Base-by-base conservation (phyloP, 306 rosid species). In the Quercus mongolica region DNA sequence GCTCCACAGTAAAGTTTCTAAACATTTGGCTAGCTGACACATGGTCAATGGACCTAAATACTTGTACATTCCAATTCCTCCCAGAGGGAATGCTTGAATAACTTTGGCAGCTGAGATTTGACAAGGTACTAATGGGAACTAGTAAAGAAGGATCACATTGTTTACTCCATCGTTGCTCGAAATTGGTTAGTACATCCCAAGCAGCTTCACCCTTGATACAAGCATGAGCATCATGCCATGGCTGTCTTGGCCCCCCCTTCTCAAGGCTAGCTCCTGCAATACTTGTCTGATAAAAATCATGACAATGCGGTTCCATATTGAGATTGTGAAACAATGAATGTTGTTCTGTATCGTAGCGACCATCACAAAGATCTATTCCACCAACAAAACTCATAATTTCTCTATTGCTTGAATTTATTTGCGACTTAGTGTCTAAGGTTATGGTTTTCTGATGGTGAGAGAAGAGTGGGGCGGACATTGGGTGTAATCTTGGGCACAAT, bases 211-310 rank as follows among this genome's bases (percentile, higher is more conserved):
- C 99, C 0, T 81, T 87, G 35, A 95, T 80, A 80, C 99, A 86
- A 75, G 99, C 96, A 83, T 95, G 99, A 57, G 90, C 92, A 88
- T 95, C 99, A 74, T 95, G 98, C 99, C 99, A 95, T 33, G 98
- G 98, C 78, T 87, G 85, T 79, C 99, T 90, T 49, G 99, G 99
- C 84, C 99, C 99, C 30, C 99, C 99, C 84, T 81, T 87, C 13
- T 86, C 83, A 61, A 89, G 79, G 85, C 90, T 89, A 56, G 98
- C 92, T 46, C 97, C 92, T 6, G 88, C 78, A 56, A 95, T 89
- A 78, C 78, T 95, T 25, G 93, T 93, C 75, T 95, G 98, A 78
- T 93, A 93, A 78, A 91, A 95, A 79, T 93, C 98, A 64, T 64
- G 23, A 74, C 80, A 81, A 58, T 92, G 90, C 0, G 95, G 86